Conservation (phyloP, 148 eudicot genomes). For the Rhododendron henanense region DNA sequence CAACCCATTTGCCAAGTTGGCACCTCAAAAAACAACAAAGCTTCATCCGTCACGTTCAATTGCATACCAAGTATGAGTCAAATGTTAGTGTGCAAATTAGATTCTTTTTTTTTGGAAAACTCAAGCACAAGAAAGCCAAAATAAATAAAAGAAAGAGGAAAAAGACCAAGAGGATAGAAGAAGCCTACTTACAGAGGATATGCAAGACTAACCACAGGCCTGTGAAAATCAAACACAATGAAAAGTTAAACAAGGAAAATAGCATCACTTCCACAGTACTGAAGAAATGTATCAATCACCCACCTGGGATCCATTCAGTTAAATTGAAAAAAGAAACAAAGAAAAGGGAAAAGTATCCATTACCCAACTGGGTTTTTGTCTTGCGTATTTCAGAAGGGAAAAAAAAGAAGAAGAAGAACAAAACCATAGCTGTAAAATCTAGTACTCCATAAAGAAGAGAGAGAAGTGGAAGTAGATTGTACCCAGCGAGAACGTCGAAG, state of each 20-base stretch:
- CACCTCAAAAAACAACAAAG: not conserved
- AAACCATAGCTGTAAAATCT: not conserved
- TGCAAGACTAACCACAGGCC: conserved; percentile 91
- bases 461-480: conserved; percentile 5
- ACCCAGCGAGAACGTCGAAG: conserved; percentile 96
- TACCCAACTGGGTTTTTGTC: not conserved
- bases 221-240: conserved; percentile 36
- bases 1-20: not conserved
- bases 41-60: not conserved
- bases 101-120: not conserved
- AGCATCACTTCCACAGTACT: not conserved
- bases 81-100: not conserved
- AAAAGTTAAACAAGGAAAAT: not conserved
- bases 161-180: not conserved
- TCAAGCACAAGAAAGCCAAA: not conserved
- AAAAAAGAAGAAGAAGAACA: not conserved
- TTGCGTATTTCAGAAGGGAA: not conserved
- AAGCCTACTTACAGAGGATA: conserved; percentile 78
- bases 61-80: not conserved
- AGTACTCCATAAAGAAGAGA: not conserved
- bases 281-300: not conserved
- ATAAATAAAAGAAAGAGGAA: not conserved
- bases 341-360: not conserved
- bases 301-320: not conserved
- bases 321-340: not conserved